phyloP scores from a whole-genome alignment of 129 eudicot species.

The Pittosporum tobira region DNA sequence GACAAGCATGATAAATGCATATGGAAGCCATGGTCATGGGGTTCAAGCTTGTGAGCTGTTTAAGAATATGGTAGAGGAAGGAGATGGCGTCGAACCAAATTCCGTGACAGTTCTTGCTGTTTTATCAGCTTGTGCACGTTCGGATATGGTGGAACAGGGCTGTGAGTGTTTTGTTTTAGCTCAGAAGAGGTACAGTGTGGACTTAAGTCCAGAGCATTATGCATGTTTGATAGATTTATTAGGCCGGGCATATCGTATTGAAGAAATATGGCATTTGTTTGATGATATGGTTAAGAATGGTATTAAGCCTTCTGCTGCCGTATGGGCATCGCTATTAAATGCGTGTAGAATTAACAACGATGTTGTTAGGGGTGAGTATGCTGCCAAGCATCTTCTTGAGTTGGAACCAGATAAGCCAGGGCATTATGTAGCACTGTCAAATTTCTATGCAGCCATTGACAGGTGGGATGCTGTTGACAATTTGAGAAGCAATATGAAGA shows the following conservation, averaged over 20 bases:
- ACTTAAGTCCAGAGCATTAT: conserved; percentile 26
- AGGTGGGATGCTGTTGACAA: conserved; percentile 26
- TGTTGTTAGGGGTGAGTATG: conserved; percentile 20
- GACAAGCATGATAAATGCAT: conserved; percentile 41
- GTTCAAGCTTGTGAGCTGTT: conserved; percentile 22
- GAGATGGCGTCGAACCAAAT: conserved; percentile 18
- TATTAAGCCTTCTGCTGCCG: conserved; percentile 18
- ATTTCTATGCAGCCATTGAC: conserved; percentile 29
- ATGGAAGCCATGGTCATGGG: conserved; percentile 29
- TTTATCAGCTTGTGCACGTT: conserved; percentile 30
- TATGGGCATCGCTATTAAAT: conserved; percentile 25
- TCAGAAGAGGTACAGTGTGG: conserved; percentile 11
- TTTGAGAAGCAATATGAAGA: conserved; percentile 22
- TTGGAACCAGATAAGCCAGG: conserved; percentile 29
- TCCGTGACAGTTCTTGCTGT: conserved; percentile 25
- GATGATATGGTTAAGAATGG: conserved; percentile 23
- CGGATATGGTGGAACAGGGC: conserved; percentile 25
- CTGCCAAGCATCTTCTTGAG: conserved; percentile 21
- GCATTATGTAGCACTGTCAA: conserved; percentile 20
- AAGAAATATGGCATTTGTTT: conserved; percentile 22
- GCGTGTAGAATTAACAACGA: conserved; percentile 23
- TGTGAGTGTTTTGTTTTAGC: conserved; percentile 20
- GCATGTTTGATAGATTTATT: conserved; percentile 32
- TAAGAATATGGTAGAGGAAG: conserved; percentile 20
- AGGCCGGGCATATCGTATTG: conserved; percentile 28